Percentiles rank a stretch among this genome's conserved stretches.
These are phyloP conservation scores for Syncephalastrum sp. DNA, from an alignment of 371 early-diverging fungal genomes.

Conservation along the genomic window DNA sequence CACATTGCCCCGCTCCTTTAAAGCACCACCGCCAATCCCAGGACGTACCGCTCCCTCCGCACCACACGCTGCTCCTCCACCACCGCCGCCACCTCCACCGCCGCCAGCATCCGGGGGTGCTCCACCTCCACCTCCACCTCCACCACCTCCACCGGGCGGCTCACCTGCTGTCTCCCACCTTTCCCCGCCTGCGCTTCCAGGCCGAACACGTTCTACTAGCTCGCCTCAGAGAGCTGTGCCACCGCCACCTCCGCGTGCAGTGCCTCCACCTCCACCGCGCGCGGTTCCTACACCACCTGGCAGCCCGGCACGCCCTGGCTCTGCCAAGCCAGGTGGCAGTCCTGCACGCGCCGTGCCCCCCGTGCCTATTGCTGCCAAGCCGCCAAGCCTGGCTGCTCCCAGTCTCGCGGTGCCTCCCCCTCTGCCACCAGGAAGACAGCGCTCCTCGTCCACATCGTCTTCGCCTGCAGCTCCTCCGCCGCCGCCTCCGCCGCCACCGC, in stretches of 20 bases:
- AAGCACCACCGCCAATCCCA: constrained; percentile 42
- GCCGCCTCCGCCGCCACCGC: constrained; percentile 19
- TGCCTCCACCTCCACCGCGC: constrained; percentile 34
- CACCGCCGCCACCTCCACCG: constrained; percentile 23
- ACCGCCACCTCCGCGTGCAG: constrained; percentile 34
- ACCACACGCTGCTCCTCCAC: constrained; percentile 10
- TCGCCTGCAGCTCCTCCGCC: constrained; percentile 10
- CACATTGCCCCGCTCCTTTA: constrained; percentile 39
- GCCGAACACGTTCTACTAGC: constrained; percentile 40
- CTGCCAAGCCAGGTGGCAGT: constrained; percentile 8
- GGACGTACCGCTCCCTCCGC: constrained; percentile 20
- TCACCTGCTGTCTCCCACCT: constrained; percentile 24
- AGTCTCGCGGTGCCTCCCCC: constrained; percentile 35
- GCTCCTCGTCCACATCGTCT: constrained; percentile 29
- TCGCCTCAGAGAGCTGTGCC: constrained; percentile 46
- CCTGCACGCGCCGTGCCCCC: constrained; percentile 11
- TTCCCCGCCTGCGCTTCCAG: constrained; percentile 28
- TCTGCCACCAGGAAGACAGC: constrained; percentile 36
- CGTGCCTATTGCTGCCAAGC: constrained; percentile 9
- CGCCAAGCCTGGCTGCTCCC: constrained; percentile 7
- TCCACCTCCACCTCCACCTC: constrained; percentile 22
- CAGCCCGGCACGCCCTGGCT: constrained; percentile 15
- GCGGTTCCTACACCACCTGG: constrained; percentile 9
- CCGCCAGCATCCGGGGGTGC: constrained; percentile 12
- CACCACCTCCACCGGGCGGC: constrained; percentile 19